These are phyloP conservation scores for Xylariaceae sp. DNA, from an alignment of 2,329 filamentous ascomycete genomes.

Conservation along the genomic window DNA sequence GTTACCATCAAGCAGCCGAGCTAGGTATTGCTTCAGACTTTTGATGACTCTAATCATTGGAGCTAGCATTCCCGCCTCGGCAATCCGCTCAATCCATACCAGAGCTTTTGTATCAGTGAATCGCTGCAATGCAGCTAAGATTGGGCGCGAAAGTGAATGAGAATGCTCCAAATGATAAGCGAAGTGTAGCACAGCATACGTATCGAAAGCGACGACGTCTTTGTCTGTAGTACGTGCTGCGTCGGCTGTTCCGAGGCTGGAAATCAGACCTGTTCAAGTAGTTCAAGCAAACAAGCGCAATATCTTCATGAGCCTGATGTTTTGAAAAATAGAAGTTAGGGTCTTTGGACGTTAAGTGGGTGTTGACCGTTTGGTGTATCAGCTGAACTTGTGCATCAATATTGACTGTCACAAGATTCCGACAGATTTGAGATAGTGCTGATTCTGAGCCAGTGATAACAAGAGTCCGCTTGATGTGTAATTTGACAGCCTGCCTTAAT, in stretches of 20 bases:
- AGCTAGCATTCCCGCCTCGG: not conserved
- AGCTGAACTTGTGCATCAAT: not conserved
- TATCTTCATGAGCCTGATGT: constrained; percentile 2
- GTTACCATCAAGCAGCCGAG: not conserved
- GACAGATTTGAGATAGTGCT: constrained; percentile 4
- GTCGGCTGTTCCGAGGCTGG: not conserved
- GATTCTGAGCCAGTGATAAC: not conserved
- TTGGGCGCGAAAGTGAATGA: not conserved
- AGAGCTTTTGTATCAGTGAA: constrained; percentile 1
- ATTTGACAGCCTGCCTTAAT: constrained; percentile 4
- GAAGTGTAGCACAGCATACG: constrained; percentile 4
- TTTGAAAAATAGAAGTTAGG: constrained; percentile 7
- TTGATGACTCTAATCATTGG: constrained; percentile 1
- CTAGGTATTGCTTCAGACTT: constrained; percentile 1
- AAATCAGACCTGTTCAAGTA: not conserved
- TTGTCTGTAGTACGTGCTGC: not conserved
- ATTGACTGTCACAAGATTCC: constrained; percentile 11
- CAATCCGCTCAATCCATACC: constrained; percentile 4
- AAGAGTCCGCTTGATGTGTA: constrained; percentile 14
- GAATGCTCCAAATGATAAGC: constrained; percentile 5
- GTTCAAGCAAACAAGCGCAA: constrained; percentile 5
- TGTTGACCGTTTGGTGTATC: constrained; percentile 9
- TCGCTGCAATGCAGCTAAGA: not conserved
- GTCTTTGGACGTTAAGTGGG: constrained; percentile 4
- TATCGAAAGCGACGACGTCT: not conserved